These are phyloP conservation scores for Chrysosporium keratinophilum DNA, from an alignment of 2,329 filamentous ascomycete species.

Conservation along the genomic window DNA sequence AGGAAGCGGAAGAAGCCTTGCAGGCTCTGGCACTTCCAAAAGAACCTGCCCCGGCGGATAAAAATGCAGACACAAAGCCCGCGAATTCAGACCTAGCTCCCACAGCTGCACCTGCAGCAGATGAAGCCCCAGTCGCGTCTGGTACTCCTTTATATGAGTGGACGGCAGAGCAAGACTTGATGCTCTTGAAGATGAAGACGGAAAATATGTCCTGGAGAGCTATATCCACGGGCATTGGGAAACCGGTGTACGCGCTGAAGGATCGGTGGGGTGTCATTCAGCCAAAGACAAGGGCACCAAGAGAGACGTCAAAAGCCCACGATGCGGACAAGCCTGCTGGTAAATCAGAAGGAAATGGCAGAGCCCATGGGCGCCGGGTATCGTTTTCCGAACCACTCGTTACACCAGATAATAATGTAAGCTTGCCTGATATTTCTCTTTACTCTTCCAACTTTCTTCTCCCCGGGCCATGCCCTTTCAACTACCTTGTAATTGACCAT, in stretches of 20 bases:
- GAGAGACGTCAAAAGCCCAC: conserved; percentile 6
- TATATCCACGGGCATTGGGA: conserved; percentile 20
- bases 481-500: background rate
- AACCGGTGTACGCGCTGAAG: conserved; percentile 21
- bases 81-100: background rate
- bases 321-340: conserved; percentile 3
- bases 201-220: conserved; percentile 19
- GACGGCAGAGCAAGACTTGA: conserved; percentile 19
- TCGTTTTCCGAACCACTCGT: conserved; percentile 13
- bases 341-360: conserved; percentile 1
- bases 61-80: background rate
- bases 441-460: no score
- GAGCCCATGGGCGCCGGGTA: conserved; percentile 7
- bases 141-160: conserved; percentile 11
- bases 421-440: background rate
- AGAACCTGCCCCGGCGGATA: background rate
- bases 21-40: background rate
- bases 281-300: conserved; percentile 6
- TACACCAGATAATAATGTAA: conserved; percentile 3
- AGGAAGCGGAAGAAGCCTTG: background rate
- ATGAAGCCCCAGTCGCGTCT: background rate
- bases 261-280: conserved; percentile 18
- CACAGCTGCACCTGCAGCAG: background rate
- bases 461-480: background rate
- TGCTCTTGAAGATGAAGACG: conserved; percentile 18